Evolutionary conservation across 2,329 filamentous ascomycete species (phyloP).

Genomic region (Aureobasidium sp.): DNA sequence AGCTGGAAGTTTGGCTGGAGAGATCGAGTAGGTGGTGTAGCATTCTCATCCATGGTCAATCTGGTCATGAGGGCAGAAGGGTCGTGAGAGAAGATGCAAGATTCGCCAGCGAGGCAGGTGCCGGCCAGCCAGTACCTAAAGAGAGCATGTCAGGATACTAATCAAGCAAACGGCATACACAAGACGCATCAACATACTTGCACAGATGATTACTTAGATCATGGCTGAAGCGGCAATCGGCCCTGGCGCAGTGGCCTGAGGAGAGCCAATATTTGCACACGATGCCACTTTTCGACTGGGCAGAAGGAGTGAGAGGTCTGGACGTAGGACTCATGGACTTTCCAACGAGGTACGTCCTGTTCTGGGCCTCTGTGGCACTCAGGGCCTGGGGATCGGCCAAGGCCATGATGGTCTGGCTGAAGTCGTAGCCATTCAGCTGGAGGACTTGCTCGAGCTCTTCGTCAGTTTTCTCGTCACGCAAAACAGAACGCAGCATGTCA

Average conservation of each 20-base stretch:
- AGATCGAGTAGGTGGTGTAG: conserved; percentile 55
- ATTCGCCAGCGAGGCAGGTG: conserved; percentile 86
- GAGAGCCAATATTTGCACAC: conserved; percentile 97
- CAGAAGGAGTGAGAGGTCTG: conserved; percentile 66
- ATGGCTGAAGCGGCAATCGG: conserved; percentile 95
- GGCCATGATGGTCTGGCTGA: conserved; percentile 82
- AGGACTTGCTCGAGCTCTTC: conserved; percentile 92
- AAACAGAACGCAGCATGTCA: conserved; percentile 91
- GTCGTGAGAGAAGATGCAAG: conserved; percentile 96
- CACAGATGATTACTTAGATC: conserved; percentile 92
- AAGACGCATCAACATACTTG: conserved; percentile 54
- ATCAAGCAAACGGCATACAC: not conserved
- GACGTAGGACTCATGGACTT: conserved; percentile 74
- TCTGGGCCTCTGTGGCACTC: conserved; percentile 46
- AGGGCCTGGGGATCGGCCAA: conserved; percentile 38
- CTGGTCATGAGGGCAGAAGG: conserved; percentile 78
- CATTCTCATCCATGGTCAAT: conserved; percentile 62
- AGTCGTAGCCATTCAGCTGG: conserved; percentile 81
- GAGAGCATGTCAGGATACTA: conserved; percentile 22
- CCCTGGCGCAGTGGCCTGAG: conserved; percentile 87
- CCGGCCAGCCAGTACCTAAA: conserved; percentile 88
- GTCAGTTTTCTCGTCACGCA: conserved; percentile 80
- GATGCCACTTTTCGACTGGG: conserved; percentile 71
- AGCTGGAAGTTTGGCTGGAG: conserved; percentile 65
- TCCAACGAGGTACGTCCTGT: conserved; percentile 65